Base-by-base conservation (phyloP, 352 stramenopile species). In the Globisporangium nunn region DNA sequence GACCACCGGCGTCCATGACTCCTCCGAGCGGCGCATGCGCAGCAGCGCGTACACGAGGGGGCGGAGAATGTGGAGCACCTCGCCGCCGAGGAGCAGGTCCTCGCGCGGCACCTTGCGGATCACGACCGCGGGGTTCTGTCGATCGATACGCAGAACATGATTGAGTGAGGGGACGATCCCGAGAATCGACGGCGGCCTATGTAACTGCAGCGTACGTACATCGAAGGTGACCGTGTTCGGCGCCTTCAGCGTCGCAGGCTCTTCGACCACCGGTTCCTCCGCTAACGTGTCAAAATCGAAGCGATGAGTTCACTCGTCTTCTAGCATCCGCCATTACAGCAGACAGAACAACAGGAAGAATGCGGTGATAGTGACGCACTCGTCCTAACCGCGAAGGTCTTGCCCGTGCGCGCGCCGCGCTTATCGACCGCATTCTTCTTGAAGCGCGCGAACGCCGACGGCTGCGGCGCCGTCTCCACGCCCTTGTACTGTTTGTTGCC, bases 51-150 rank as follows among this genome's bases (percentile, higher is more conserved):
- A 94, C 35, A 86, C 65, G 2, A 89, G 62, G 8, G 84, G 84
- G 10, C 84, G 78, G 37, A 91, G 60, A 46, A 91, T 87, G 52
- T 94, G 84, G 31, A 88, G 80, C 45, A 91, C 33, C 58, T 94
- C 84, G 43, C 81, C 81, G 14, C 59, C 68, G 30, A 92, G 51
- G 14, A 92, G 68, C 52, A 85, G 31, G 33, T 78, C 60, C 58
- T 84, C 74, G 15, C 67, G 68, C 18, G 59, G 56, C 14, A 59
- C 61, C 18, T 78, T 62, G 0, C 56, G 61, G 18, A 82, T 60
- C 43, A 69, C 52, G 37, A 75, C 63, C 45, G 79, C 79, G 45
- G 79, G 66, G 33, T 89, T 68, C 81, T 88, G 56, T 23, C 23
- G 23, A 23, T 23, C 23, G 23, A 23, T 23, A 23, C 23, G 23